phyloP scores from a whole-genome alignment of 2,329 filamentous ascomycete genomes.

The Sporothrix humicola region DNA sequence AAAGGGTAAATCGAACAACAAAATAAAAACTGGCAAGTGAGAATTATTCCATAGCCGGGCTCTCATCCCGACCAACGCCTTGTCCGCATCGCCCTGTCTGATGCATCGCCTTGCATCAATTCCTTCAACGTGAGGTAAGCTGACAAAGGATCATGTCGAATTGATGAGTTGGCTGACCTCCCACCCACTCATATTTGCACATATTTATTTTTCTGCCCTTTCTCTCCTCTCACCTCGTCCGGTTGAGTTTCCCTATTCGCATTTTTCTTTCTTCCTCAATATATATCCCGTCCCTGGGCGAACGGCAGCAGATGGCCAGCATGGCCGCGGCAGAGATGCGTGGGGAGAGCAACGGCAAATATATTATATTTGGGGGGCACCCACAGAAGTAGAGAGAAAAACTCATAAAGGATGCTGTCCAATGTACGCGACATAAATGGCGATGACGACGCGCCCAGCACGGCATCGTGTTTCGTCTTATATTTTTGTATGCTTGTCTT shows the following conservation, averaged over 20 bases:
- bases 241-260: not conserved
- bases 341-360: not conserved
- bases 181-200: not conserved
- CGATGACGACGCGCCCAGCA: constrained; percentile 23
- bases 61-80: not conserved
- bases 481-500: not conserved
- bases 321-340: not conserved
- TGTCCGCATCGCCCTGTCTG: not conserved
- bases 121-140: not conserved
- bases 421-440: constrained; percentile 9
- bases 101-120: not conserved
- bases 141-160: not conserved
- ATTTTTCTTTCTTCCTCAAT: not conserved
- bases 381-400: not conserved
- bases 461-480: constrained; percentile 10
- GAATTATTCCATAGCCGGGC: not conserved
- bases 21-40: not conserved
- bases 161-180: not conserved
- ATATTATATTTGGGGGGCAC: not conserved
- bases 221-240: not conserved
- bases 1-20: not conserved
- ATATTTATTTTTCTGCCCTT: not conserved
- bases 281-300: not conserved
- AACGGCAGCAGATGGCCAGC: not conserved
- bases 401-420: not conserved